These are phyloP conservation scores for Lupinus albus DNA, from an alignment of 306 rosid genomes.

Conservation along the genomic window DNA sequence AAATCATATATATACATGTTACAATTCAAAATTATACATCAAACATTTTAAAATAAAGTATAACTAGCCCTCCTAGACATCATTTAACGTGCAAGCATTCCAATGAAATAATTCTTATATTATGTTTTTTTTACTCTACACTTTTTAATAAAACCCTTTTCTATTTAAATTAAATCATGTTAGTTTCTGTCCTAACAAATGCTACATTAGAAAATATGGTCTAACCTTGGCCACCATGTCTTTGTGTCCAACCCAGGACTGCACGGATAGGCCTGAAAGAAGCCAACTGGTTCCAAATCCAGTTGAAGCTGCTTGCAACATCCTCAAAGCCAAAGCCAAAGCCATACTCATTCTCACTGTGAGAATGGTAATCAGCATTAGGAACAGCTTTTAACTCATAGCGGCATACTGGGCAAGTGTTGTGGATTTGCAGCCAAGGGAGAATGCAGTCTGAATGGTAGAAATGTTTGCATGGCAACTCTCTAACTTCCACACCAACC, in stretches of 20 bases:
- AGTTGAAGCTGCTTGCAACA: constrained; percentile 23
- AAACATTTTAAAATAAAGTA: too few relatives aligned
- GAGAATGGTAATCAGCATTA: not conserved
- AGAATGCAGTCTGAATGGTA: constrained; percentile 71
- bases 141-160: too few relatives aligned
- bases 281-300: constrained; percentile 55
- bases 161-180: too few relatives aligned
- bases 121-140: too few relatives aligned
- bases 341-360: not conserved
- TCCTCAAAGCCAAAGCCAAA: constrained; percentile 44
- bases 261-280: constrained; percentile 52
- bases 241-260: constrained; percentile 46
- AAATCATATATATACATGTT: too few relatives aligned
- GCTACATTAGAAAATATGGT: not conserved
- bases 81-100: too few relatives aligned
- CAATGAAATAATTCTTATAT: too few relatives aligned
- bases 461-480: constrained; percentile 77
- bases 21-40: too few relatives aligned
- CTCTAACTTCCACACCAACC: constrained; percentile 56
- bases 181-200: too few relatives aligned
- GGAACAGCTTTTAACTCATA: constrained; percentile 38
- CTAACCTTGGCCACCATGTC: constrained; percentile 40
- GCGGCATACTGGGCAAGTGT: constrained; percentile 78
- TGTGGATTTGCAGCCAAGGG: constrained; percentile 73
- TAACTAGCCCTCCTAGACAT: too few relatives aligned